Evolutionary conservation across 1,139 yeast species (phyloP), one percentile per base, ranked within the genome.

Genomic region (Blastobotrys buckinghamii): DNA sequence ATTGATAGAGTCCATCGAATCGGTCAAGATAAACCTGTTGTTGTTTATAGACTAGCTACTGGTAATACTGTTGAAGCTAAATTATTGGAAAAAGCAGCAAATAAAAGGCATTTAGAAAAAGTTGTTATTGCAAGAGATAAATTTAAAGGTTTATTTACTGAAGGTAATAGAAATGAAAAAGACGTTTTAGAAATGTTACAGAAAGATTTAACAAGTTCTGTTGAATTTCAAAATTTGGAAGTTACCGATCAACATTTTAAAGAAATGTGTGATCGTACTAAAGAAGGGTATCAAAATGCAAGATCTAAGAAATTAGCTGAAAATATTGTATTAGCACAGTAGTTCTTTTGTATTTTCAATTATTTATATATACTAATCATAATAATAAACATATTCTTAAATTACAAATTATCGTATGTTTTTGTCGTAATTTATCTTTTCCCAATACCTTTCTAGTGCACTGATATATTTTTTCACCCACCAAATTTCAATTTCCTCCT

Each of bases 1-100:
- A 92, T 92, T 78, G 97, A 90, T 61, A 74, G 98, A 51, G 95
- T 87, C 13, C 97, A 92, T 64, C 73, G 98, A 61, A 87, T 92
- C 50, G 97, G 98, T 0, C 98, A 92, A 65, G 74, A 70, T 1
- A 80, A 77, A 48, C 96, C 96, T 0, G 96, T 89, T 2, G 74
- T 87, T 41, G 78, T 92, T 1, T 87, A 80, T 61, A 75, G 97
- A 52, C 74, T 92, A 39, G 81, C 89, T 19, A 77, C 88, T 10
- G 76, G 78, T 43, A 80, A 86, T 57, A 86, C 96, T 0, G 78
- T 90, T 35, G 98, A 92, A 66, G 92, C 88, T 60, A 75, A 86
- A 20, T 72, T 92, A 45, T 74, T 92, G 38, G 79, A 84, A 30
- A 79, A 81, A 55, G 92, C 96, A 2, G 83, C 82, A 35, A 77